Evolutionary conservation across 2,329 filamentous ascomycete species (phyloP).

Genomic region (Ophiosphaerella narmari): DNA sequence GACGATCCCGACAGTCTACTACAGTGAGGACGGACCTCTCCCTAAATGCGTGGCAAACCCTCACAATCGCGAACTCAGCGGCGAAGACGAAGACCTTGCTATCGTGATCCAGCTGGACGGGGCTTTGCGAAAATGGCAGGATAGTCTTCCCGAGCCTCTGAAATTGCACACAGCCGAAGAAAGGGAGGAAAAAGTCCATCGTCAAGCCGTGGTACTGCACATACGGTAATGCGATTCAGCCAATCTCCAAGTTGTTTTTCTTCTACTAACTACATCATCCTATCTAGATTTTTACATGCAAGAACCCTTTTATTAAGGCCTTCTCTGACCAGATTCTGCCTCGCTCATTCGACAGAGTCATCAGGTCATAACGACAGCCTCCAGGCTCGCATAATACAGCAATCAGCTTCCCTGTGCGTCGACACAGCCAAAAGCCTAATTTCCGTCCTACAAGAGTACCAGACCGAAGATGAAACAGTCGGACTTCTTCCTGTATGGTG

Average conservation of each 20-base stretch:
- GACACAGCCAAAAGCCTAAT: background rate
- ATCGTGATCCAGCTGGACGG: background rate
- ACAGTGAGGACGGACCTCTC: background rate
- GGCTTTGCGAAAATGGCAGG: background rate
- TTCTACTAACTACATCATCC: too few relatives aligned
- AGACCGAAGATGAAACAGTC: background rate
- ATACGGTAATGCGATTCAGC: background rate
- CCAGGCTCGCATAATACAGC: background rate
- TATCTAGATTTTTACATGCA: background rate
- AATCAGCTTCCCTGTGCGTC: background rate
- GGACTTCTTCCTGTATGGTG: conserved; percentile 1
- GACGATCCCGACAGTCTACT: background rate
- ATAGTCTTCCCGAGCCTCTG: background rate
- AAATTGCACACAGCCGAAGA: background rate
- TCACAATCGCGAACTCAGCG: background rate
- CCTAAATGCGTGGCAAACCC: background rate
- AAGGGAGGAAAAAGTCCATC: background rate
- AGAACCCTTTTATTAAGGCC: background rate
- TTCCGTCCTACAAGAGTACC: background rate
- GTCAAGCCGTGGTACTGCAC: background rate
- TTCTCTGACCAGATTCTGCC: background rate
- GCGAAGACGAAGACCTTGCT: background rate
- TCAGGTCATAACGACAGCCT: background rate
- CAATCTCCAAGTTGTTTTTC: too few relatives aligned
- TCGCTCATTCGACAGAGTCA: background rate